Evolutionary conservation across 2,329 filamentous ascomycete genomes (phyloP), one percentile per base, ranked within the genome.

Genomic region (Penicillium expansum): DNA sequence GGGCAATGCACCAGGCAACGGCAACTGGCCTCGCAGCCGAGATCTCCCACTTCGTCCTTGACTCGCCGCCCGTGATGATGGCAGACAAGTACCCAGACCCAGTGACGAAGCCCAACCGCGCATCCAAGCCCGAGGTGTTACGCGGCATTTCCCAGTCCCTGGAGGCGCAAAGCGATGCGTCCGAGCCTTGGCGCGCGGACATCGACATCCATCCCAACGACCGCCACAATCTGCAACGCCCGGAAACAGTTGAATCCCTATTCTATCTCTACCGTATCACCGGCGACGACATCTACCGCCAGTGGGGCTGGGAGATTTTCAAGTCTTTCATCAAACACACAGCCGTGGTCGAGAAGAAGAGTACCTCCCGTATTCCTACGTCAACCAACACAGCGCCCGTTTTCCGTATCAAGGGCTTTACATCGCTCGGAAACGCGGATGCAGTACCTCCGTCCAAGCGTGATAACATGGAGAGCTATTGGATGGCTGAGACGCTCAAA

Each of bases 191-290:
- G 89, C 86, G 86, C 59, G 76, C 86, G 55, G 94, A 97, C 71
- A 93, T 89, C 67, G 77, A 85, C 16, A 87, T 99, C 69, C 90
- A 95, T 70, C 66, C 78, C n/a, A 82, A 85, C n/a, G 94, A 99
- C 72, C 79, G 83, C 51, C 94, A 97, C 77, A 99, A 99, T 71
- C 81, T 99, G 33, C 94, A 97, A 76, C 85, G 94, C 32, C 94
- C 94, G 0, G 94, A 99, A 79, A 97, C 94, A 0, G 87, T 97
- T n/a, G 94, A 99, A 78, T 92, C 87, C 58, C 79, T 99, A 59
- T 92, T 99, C 69, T 96, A 97, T 78, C 96, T 99, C 92, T 99
- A 93, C 89, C 88, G 94, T 61, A 96, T 99, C 73, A 99, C 94
- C 0, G 91, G 90, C 27, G 92, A 99, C 60, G 80, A 84, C 38